Conservation (phyloP, 108 stramenopile species). For the Skeletonema marinoi region DNA sequence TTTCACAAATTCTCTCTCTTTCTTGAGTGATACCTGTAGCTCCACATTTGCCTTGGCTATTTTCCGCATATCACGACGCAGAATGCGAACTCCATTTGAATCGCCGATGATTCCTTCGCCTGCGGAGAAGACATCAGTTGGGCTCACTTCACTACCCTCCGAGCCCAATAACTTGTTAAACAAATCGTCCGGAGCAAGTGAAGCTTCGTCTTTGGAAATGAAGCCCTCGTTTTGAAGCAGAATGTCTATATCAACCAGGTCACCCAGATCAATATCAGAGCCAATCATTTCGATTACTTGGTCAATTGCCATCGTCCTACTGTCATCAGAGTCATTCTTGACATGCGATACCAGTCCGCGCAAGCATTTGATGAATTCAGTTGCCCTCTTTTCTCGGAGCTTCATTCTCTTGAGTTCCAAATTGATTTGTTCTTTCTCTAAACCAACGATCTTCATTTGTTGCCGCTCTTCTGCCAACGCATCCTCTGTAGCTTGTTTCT, state of each 20-base stretch:
- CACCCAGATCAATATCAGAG: background rate
- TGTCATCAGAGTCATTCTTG: background rate
- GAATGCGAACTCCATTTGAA: background rate
- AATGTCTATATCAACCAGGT: background rate
- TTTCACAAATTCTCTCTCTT: background rate
- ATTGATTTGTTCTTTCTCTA: background rate
- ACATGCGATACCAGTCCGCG: background rate
- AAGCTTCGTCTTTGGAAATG: slow-evolving; percentile 6
- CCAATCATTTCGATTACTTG: background rate
- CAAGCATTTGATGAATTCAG: background rate
- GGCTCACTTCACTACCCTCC: background rate
- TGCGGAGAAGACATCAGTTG: background rate
- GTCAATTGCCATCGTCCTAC: background rate
- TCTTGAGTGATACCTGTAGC: slow-evolving; percentile 2
- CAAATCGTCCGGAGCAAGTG: background rate
- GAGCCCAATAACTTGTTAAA: background rate
- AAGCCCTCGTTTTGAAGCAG: slow-evolving; percentile 1
- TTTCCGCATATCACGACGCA: background rate
- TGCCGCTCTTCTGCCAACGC: background rate
- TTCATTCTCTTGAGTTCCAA: background rate
- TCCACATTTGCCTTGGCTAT: background rate
- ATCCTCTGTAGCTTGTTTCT: background rate
- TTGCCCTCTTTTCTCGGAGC: background rate
- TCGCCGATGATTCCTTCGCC: background rate
- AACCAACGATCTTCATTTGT: background rate